Conservation (phyloP, 164 flowering plant species). For the Saururus chinensis region DNA sequence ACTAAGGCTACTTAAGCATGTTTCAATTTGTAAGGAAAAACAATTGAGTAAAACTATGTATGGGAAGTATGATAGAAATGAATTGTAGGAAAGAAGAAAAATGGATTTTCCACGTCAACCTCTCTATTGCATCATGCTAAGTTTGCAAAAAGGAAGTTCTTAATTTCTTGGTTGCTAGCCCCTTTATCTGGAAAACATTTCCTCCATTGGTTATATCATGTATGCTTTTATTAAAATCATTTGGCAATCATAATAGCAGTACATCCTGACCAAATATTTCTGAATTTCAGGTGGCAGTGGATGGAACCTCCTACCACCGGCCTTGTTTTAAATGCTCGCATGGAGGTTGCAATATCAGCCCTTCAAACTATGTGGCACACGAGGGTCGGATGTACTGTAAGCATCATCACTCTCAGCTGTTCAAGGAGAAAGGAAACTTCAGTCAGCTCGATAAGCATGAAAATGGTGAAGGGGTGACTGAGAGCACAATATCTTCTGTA, state of each 20-base stretch:
- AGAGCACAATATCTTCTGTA: conserved; percentile 16
- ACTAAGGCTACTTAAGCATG: too few relatives aligned
- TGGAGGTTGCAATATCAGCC: conserved; percentile 81
- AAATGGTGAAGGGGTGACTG: conserved; percentile 26
- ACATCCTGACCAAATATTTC: background rate
- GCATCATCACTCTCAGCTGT: conserved; percentile 76
- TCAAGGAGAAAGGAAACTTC: conserved; percentile 81
- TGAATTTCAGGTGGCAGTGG: conserved; percentile 54
- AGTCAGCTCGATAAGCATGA: conserved; percentile 62
- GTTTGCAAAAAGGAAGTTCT: too few relatives aligned
- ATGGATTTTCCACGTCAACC: too few relatives aligned
- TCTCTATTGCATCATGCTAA: too few relatives aligned
- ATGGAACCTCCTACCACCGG: conserved; percentile 68
- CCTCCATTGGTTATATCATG: too few relatives aligned
- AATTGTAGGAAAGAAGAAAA: too few relatives aligned
- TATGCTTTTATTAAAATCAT: conserved; percentile 41
- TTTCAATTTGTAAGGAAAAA: too few relatives aligned
- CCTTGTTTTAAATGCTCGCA: conserved; percentile 77
- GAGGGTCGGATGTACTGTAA: conserved; percentile 67
- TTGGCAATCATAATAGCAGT: conserved; percentile 3
- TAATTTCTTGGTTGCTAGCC: too few relatives aligned
- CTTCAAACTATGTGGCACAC: conserved; percentile 78
- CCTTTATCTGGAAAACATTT: too few relatives aligned
- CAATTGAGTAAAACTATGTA: too few relatives aligned
- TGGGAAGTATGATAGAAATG: too few relatives aligned